Conservation (phyloP, 140 eudicot genomes). For the Ambrosia hybrid region DNA sequence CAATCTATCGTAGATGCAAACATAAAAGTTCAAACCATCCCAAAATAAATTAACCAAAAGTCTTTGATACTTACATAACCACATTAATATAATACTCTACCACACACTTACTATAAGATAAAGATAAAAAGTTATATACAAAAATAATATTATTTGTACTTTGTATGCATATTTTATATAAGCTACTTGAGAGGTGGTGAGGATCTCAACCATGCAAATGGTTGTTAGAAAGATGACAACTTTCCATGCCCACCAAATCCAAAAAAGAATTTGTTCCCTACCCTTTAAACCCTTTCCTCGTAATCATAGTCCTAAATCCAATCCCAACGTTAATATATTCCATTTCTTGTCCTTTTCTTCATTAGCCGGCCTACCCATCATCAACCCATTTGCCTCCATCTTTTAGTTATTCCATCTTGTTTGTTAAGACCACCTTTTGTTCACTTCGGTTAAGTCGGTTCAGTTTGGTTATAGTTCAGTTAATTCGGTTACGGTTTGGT, state of each 20-base stretch:
- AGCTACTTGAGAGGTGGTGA: not conserved
- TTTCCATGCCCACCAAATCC: slow-evolving; percentile 32
- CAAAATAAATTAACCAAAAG: too few relatives aligned
- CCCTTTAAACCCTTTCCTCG: slow-evolving; percentile 31
- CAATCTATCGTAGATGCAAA: too few relatives aligned
- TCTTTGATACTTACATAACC: too few relatives aligned
- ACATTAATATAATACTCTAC: too few relatives aligned
- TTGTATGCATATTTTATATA: not conserved
- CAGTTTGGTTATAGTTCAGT: too few relatives aligned
- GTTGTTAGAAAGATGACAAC: slow-evolving; percentile 30
- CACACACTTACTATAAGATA: too few relatives aligned
- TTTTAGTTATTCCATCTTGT: too few relatives aligned
- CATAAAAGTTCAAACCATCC: too few relatives aligned
- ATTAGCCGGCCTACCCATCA: slow-evolving; percentile 31
- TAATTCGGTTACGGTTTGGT: too few relatives aligned
- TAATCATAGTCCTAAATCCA: slow-evolving; percentile 32
- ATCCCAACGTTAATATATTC: slow-evolving; percentile 34
- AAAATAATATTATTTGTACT: not conserved
- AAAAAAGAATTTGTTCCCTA: slow-evolving; percentile 36
- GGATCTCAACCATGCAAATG: slow-evolving; percentile 22
- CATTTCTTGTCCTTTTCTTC: slow-evolving; percentile 31
- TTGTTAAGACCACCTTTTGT: too few relatives aligned
- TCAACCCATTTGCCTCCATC: not conserved
- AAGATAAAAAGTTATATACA: too few relatives aligned
- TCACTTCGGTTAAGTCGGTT: too few relatives aligned